These are phyloP conservation scores for Hyphopichia homilentoma DNA, from an alignment of 805 yeast species.

Conservation along the genomic window DNA sequence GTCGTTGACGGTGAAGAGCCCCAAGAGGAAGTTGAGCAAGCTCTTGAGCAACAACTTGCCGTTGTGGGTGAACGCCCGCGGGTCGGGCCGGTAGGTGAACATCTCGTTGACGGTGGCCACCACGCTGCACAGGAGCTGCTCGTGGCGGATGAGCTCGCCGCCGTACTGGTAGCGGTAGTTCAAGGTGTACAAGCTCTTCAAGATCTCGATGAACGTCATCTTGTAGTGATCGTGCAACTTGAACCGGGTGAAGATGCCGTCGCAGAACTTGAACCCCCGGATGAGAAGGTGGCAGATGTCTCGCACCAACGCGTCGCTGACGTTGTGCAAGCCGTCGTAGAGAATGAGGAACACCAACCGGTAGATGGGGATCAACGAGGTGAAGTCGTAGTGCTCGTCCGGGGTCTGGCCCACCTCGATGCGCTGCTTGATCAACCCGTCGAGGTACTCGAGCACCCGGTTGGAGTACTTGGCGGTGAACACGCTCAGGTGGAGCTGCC, in stretches of 20 bases:
- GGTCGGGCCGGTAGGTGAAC: not conserved
- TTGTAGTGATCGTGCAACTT: conserved; percentile 3
- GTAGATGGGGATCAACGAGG: conserved; percentile 16
- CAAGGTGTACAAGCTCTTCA: conserved; percentile 22
- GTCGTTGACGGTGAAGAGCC: conserved; percentile 4
- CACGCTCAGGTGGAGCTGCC: conserved; percentile 13
- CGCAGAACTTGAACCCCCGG: conserved; percentile 12
- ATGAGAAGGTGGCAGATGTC: conserved; percentile 10
- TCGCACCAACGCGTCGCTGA: conserved; percentile 5
- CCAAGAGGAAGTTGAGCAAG: conserved; percentile 10
- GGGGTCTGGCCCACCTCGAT: not conserved
- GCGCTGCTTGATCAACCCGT: conserved; percentile 1
- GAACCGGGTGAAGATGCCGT: conserved; percentile 3
- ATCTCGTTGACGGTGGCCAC: not conserved
- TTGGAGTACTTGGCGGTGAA: conserved; percentile 17
- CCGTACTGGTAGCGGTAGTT: conserved; percentile 15
- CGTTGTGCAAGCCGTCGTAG: conserved; percentile 16
- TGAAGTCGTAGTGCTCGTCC: conserved; percentile 7
- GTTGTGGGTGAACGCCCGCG: not conserved
- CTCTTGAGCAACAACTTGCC: conserved; percentile 6
- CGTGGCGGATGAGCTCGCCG: conserved; percentile 1
- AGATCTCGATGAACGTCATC: conserved; percentile 14
- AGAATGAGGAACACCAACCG: conserved; percentile 22
- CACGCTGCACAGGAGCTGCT: conserved; percentile 1
- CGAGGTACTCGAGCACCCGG: conserved; percentile 6